A percentile compares a stretch with the other conserved stretches of the same genome.
Conservation (phyloP, 106 monocot species). For the Alisma plantagoaquatica region DNA sequence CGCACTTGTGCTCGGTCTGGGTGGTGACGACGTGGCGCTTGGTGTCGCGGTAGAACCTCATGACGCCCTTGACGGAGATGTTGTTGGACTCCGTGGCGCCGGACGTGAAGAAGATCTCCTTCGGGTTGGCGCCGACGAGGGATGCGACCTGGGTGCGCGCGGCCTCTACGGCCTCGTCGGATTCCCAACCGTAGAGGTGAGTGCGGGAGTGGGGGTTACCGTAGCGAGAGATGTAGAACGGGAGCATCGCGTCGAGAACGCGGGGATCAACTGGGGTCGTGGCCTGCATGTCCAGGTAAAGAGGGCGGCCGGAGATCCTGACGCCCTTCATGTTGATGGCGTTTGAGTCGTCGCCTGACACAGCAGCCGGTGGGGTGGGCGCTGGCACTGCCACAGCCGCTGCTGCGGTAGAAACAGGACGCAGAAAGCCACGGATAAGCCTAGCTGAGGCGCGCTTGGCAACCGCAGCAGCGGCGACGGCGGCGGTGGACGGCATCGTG, state of each 20-base stretch:
- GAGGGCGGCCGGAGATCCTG: slow-evolving; percentile 64
- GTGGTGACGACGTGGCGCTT: slow-evolving; percentile 84
- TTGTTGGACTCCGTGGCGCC: slow-evolving; percentile 99
- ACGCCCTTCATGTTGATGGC: slow-evolving; percentile 79
- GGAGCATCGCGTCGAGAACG: slow-evolving; percentile 94
- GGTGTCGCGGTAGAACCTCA: slow-evolving; percentile 66
- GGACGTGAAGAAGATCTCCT: slow-evolving; percentile 96
- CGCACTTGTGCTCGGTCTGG: slow-evolving; percentile 99
- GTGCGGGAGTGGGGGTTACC: slow-evolving; percentile 99
- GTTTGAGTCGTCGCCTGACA: slow-evolving; percentile 1
- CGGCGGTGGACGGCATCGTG: background rate
- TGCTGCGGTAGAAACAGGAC: slow-evolving; percentile 9
- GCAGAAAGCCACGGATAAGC: slow-evolving; percentile 1
- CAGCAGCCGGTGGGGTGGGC: background rate
- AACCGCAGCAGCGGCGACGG: background rate
- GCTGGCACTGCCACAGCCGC: slow-evolving; percentile 4
- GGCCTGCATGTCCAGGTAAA: slow-evolving; percentile 98
- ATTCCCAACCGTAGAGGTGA: slow-evolving; percentile 98
- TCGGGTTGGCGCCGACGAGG: slow-evolving; percentile 65
- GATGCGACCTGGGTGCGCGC: slow-evolving; percentile 73
- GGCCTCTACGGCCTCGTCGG: slow-evolving; percentile 77
- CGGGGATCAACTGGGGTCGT: slow-evolving; percentile 95
- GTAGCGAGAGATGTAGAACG: slow-evolving; percentile 79
- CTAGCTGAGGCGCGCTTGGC: slow-evolving; percentile 11
- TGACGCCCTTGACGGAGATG: slow-evolving; percentile 87